Evolutionary conservation across 1,139 yeast genomes (phyloP).

Genomic region (Pneumocystis canis): DNA sequence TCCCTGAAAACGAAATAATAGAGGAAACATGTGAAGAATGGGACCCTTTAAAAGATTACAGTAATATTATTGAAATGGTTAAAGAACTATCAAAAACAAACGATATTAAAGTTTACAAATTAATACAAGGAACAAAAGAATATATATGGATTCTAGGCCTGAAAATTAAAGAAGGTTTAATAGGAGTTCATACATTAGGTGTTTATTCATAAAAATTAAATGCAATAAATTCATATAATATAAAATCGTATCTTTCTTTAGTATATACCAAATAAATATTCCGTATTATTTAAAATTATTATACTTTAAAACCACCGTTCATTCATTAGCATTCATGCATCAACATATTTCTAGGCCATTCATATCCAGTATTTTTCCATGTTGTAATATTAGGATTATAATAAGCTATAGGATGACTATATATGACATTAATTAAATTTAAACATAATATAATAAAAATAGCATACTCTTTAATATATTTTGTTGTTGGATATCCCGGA

Average conservation of each 20-base stretch:
- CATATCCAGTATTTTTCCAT: conserved; percentile 56
- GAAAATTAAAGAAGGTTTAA: neutral
- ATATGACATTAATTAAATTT: neutral
- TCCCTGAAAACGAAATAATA: neutral
- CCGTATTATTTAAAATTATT: neutral
- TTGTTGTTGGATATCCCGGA: conserved; percentile 50
- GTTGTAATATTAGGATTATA: conserved; percentile 45
- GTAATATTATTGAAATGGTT: neutral
- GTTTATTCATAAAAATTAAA: neutral
- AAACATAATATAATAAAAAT: neutral
- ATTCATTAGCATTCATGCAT: conserved; percentile 29
- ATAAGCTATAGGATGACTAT: conserved; percentile 45
- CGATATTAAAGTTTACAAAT: neutral
- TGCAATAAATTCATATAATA: too few relatives aligned
- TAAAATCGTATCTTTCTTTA: too few relatives aligned
- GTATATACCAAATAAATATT: neutral
- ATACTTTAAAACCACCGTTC: neutral
- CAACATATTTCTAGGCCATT: conserved; percentile 41
- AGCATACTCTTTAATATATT: conserved; percentile 39
- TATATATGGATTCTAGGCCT: neutral
- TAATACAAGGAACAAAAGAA: neutral
- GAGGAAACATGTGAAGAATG: neutral
- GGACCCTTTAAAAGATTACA: neutral
- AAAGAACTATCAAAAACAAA: neutral
- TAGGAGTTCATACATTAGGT: neutral